These are phyloP conservation scores for Podila epigama DNA, from an alignment of 192 early-diverging fungal genomes.

Conservation along the genomic window DNA sequence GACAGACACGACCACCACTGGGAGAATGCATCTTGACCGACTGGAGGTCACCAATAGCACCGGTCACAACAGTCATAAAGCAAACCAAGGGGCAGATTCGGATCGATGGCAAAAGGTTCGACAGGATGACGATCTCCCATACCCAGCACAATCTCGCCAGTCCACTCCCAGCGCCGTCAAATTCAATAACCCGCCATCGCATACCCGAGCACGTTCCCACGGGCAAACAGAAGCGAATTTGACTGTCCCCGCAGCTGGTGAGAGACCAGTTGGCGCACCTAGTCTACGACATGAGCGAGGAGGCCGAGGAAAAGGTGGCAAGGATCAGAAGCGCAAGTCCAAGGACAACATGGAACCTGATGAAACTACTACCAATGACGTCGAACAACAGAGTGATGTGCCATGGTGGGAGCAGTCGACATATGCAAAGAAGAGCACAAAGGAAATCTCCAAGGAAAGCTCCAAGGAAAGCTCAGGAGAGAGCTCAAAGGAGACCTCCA, in stretches of 20 bases:
- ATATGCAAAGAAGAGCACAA: neutral
- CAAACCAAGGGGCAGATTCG: neutral
- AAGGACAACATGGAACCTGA: conserved; percentile 9
- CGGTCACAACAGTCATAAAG: neutral
- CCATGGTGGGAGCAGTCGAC: conserved; percentile 48
- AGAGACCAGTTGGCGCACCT: neutral
- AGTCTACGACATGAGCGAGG: neutral
- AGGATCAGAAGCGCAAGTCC: conserved; percentile 27
- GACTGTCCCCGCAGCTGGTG: neutral
- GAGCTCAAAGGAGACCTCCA: conserved; percentile 1
- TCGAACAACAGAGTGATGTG: neutral
- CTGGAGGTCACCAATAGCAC: conserved; percentile 9
- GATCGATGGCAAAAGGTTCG: conserved; percentile 31
- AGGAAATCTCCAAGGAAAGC: neutral
- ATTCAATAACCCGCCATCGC: neutral
- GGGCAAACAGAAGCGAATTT: neutral
- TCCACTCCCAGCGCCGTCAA: neutral
- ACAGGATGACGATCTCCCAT: conserved; percentile 20
- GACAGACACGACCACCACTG: neutral
- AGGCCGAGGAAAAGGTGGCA: conserved; percentile 27
- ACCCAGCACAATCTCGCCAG: conserved; percentile 14
- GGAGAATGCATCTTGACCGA: conserved; percentile 36
- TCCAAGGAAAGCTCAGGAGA: neutral
- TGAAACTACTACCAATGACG: neutral
- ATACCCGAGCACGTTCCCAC: conserved; percentile 7